Conservation (phyloP, 495 filamentous ascomycete species). For the Xylaria intraflava region DNA sequence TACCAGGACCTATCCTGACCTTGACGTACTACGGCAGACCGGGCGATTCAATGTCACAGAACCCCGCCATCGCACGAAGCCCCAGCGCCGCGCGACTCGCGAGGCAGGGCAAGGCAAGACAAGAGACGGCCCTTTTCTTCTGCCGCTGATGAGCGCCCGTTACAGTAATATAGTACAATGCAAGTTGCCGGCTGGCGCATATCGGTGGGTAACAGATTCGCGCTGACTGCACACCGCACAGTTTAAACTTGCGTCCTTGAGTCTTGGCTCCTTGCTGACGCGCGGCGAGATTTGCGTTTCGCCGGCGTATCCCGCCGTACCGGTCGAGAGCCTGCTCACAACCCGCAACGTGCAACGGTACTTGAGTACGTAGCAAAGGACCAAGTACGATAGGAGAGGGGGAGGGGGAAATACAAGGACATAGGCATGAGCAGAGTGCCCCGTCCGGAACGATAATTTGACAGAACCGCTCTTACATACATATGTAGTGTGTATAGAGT, state of each 20-base stretch:
- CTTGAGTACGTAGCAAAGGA: too few relatives aligned
- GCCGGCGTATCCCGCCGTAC: conserved; percentile 1
- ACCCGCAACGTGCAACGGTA: neutral
- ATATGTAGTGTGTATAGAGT: neutral
- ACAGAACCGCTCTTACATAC: neutral
- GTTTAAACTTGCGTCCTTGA: too few relatives aligned
- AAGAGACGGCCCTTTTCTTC: neutral
- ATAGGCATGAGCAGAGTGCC: neutral
- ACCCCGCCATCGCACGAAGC: neutral
- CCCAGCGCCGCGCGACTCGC: neutral
- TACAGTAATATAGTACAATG: conserved; percentile 10
- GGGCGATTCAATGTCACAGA: neutral
- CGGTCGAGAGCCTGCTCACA: neutral
- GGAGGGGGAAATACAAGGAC: neutral
- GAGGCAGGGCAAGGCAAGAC: too few relatives aligned
- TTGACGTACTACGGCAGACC: too few relatives aligned
- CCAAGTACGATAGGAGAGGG: neutral
- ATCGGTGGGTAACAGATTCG: neutral
- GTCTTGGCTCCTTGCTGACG: conserved; percentile 7
- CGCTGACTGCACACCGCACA: conserved; percentile 10
- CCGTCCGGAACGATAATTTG: conserved; percentile 1
- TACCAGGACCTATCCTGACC: too few relatives aligned
- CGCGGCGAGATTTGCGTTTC: neutral
- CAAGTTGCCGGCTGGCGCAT: conserved; percentile 1
- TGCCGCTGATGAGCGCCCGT: neutral